Evolutionary conservation across 352 stramenopile species (phyloP).

Genomic region (Poterioochromonas sp.): DNA sequence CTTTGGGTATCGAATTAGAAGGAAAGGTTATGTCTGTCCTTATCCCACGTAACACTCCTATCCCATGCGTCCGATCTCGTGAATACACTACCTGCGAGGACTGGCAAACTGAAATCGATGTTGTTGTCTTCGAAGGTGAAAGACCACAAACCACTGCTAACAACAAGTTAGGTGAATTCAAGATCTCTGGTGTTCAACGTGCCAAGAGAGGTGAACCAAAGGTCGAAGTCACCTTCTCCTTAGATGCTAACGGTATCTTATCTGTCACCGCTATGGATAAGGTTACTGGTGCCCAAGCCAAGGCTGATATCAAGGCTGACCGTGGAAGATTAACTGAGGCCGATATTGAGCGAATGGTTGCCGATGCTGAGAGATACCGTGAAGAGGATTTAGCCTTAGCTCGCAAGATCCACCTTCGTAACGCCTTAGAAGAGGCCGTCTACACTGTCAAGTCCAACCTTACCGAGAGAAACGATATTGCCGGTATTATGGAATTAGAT

Average conservation of each 20-base stretch:
- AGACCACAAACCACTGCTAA: constrained; percentile 71
- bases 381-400: constrained; percentile 38
- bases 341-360: constrained; percentile 78
- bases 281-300: constrained; percentile 57
- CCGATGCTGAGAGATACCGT: constrained; percentile 71
- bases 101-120: constrained; percentile 67
- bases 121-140: constrained; percentile 57
- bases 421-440: constrained; percentile 55
- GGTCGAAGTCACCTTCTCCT: constrained; percentile 68
- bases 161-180: constrained; percentile 83
- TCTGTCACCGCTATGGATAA: constrained; percentile 62
- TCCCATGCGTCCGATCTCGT: constrained; percentile 56
- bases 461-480: constrained; percentile 45
- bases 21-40: constrained; percentile 55
- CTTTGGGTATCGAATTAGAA: constrained; percentile 57
- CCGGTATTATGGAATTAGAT: constrained; percentile 51
- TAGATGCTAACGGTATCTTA: constrained; percentile 82
- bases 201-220: constrained; percentile 74
- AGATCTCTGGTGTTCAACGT: constrained; percentile 71
- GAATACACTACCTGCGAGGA: constrained; percentile 60
- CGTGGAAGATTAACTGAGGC: constrained; percentile 63
- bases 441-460: constrained; percentile 50
- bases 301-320: constrained; percentile 59
- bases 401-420: constrained; percentile 44
- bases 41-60: constrained; percentile 60